These are phyloP conservation scores for Microcyclosporella mali DNA, from an alignment of 2,329 filamentous ascomycete species.

Conservation along the genomic window DNA sequence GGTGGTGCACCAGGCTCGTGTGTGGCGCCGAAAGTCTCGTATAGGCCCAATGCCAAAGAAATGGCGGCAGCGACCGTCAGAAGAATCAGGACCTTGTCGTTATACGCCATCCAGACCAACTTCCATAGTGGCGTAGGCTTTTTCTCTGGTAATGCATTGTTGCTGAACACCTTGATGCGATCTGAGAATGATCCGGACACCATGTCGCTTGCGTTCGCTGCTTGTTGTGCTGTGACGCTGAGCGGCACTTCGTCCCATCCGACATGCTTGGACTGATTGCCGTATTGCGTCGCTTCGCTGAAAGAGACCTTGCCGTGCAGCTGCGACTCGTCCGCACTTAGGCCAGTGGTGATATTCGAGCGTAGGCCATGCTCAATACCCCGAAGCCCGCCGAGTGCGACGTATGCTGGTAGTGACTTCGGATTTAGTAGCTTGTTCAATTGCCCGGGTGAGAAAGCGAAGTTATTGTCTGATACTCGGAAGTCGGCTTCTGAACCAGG, in stretches of 20 bases:
- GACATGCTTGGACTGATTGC: conserved; percentile 19
- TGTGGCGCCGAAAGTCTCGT: conserved; percentile 53
- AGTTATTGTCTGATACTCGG: conserved; percentile 67
- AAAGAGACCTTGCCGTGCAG: conserved; percentile 61
- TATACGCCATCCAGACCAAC: conserved; percentile 74
- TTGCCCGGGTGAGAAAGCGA: conserved; percentile 76
- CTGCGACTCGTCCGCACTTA: conserved; percentile 62
- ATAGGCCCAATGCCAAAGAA: conserved; percentile 67
- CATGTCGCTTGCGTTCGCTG: conserved; percentile 7
- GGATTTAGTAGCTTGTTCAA: conserved; percentile 75
- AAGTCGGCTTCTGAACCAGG: conserved; percentile 71
- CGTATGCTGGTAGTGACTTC: conserved; percentile 68
- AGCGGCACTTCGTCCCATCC: conserved; percentile 22
- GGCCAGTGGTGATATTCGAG: conserved; percentile 57
- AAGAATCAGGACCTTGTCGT: conserved; percentile 71
- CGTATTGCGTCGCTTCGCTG: conserved; percentile 48
- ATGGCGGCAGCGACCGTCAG: conserved; percentile 66
- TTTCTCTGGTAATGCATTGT: conserved; percentile 63
- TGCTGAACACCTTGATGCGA: conserved; percentile 62
- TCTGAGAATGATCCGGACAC: conserved; percentile 46
- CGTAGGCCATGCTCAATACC: conserved; percentile 71
- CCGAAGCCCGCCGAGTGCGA: conserved; percentile 64
- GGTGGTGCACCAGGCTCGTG: conserved; percentile 29
- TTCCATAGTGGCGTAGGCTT: conserved; percentile 64
- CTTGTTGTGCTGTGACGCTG: conserved; percentile 20